Conservation (phyloP, 2,329 filamentous ascomycete species). For the Hypoxylon rubiginosum region DNA sequence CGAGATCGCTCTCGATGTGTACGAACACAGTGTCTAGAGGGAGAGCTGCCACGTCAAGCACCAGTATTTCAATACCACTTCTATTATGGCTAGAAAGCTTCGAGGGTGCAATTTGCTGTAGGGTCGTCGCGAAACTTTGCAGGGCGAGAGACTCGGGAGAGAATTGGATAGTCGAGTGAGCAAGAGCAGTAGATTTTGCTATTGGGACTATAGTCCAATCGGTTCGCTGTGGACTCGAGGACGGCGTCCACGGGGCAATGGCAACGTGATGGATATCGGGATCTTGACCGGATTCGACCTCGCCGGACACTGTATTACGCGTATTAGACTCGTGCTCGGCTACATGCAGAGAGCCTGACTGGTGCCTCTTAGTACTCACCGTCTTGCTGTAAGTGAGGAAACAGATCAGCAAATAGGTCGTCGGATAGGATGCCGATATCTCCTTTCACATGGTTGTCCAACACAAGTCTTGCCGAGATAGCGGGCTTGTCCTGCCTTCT, state of each 20-base stretch:
- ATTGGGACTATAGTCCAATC: slow-evolving; percentile 91
- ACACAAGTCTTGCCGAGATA: slow-evolving; percentile 82
- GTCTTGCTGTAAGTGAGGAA: slow-evolving; percentile 70
- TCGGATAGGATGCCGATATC: slow-evolving; percentile 89
- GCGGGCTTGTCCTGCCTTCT: slow-evolving; percentile 78
- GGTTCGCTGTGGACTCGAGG: slow-evolving; percentile 68
- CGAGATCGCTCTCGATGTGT: slow-evolving; percentile 83
- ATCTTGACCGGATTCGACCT: slow-evolving; percentile 48
- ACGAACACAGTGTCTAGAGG: slow-evolving; percentile 89
- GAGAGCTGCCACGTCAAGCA: slow-evolving; percentile 84
- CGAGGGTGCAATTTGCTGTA: slow-evolving; percentile 81
- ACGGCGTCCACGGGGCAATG: slow-evolving; percentile 79
- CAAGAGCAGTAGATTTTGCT: slow-evolving; percentile 71
- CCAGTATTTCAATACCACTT: slow-evolving; percentile 84
- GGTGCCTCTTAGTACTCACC: slow-evolving; percentile 58
- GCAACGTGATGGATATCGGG: slow-evolving; percentile 73
- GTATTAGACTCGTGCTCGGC: slow-evolving; percentile 28
- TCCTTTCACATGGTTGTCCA: slow-evolving; percentile 87
- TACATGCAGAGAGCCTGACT: slow-evolving; percentile 18
- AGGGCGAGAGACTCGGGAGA: slow-evolving; percentile 79
- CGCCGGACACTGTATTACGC: slow-evolving; percentile 47
- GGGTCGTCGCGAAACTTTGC: slow-evolving; percentile 81
- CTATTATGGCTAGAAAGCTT: slow-evolving; percentile 80
- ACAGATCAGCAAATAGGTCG: slow-evolving; percentile 86
- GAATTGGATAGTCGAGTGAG: slow-evolving; percentile 84